Evolutionary conservation across 306 rosid species (phyloP).

Genomic region (Spatholobus suberectus): DNA sequence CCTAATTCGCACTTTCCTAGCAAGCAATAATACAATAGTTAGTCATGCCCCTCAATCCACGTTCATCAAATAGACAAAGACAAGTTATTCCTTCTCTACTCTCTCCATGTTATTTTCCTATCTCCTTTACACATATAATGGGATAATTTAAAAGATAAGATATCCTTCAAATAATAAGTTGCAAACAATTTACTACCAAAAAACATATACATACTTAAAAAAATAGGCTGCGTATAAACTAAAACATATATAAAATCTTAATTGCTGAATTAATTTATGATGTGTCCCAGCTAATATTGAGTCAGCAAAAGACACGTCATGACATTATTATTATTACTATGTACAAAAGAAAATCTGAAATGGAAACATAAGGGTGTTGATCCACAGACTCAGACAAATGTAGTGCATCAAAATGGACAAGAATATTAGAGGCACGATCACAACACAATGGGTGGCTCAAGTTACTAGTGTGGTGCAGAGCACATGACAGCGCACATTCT

Average conservation of each 20-base stretch:
- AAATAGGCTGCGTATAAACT: background rate
- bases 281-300: background rate
- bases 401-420: background rate
- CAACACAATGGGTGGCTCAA: conserved; percentile 10
- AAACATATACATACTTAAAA: background rate
- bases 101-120: background rate
- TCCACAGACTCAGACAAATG: conserved; percentile 14
- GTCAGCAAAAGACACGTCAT: background rate
- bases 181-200: no score
- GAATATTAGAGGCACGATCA: background rate
- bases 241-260: background rate
- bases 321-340: background rate
- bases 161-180: no score
- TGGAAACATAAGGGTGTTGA: background rate
- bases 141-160: no score
- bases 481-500: conserved; percentile 15
- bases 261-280: background rate
- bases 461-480: background rate
- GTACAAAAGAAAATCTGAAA: background rate
- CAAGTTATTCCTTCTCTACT: background rate
- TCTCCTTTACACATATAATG: background rate
- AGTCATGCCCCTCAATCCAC: background rate
- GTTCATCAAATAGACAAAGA: background rate
- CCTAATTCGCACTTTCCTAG: background rate
- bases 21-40: background rate